phyloP scores from a whole-genome alignment of 345 rosid species.

The Kernera saxatilis region DNA sequence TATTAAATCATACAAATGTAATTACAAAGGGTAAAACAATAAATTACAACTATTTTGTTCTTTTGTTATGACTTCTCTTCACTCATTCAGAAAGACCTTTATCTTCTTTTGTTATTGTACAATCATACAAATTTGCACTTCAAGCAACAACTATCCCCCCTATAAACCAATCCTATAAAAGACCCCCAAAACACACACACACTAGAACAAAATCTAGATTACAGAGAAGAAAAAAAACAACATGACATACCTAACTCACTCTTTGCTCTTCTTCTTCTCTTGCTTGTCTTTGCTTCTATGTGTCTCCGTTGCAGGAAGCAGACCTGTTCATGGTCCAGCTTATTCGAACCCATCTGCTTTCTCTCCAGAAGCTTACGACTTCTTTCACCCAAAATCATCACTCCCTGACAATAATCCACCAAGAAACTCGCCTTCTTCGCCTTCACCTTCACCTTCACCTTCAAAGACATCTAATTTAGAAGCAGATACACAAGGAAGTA shows the following conservation, averaged over 20 bases:
- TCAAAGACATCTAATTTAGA: conserved; percentile 43
- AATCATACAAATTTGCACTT: conserved; percentile 32
- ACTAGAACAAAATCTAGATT: neutral
- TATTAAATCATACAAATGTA: neutral
- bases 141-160: conserved; percentile 47
- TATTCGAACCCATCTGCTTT: conserved; percentile 57
- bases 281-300: conserved; percentile 33
- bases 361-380: conserved; percentile 66
- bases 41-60: neutral
- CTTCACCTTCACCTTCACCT: conserved; percentile 50
- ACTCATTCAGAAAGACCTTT: neutral
- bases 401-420: conserved; percentile 16
- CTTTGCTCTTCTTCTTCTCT: conserved; percentile 37
- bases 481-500: conserved; percentile 32
- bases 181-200: neutral
- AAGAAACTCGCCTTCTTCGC: conserved; percentile 17
- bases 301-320: conserved; percentile 45
- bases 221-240: neutral
- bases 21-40: neutral
- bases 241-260: conserved; percentile 37
- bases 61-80: conserved; percentile 8
- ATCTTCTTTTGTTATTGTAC: neutral
- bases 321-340: conserved; percentile 80
- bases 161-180: conserved; percentile 38
- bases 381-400: conserved; percentile 69